These are phyloP conservation scores for Kwoniella bestiolae DNA, from an alignment of 768 basidiomycete species.

Conservation along the genomic window DNA sequence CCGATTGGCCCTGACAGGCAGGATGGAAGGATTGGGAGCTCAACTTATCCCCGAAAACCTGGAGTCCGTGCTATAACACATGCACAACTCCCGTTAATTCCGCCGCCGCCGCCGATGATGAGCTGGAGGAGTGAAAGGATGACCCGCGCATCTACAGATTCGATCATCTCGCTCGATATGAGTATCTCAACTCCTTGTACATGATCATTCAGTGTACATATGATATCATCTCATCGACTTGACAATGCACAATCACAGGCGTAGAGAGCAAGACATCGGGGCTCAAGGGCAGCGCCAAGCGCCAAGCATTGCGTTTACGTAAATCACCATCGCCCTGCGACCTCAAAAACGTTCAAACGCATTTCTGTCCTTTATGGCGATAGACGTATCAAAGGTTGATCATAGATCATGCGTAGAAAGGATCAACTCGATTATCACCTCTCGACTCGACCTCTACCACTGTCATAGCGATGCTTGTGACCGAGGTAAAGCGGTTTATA, in stretches of 20 bases:
- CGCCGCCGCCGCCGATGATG: not conserved
- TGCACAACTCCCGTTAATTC: not conserved
- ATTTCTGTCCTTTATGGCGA: not conserved
- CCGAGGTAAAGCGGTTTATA: no score
- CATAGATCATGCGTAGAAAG: not conserved
- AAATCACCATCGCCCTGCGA: no score
- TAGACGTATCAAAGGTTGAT: not conserved
- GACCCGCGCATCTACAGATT: not conserved
- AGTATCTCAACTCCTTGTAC: no score
- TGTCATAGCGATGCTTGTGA: not conserved
- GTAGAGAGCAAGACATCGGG: no score
- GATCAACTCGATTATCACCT: not conserved
- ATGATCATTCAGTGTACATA: no score
- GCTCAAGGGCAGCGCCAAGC: no score
- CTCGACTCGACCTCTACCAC: not conserved
- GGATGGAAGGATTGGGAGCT: no score
- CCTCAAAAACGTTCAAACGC: no score
- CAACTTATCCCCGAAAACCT: not conserved
- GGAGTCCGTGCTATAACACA: not conserved
- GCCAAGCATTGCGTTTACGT: no score
- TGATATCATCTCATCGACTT: no score
- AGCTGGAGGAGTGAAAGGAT: not conserved
- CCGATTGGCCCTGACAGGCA: not conserved
- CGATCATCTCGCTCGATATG: not conserved
- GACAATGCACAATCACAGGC: no score